phyloP scores from a whole-genome alignment of 768 basidiomycete genomes.

The Boletellus sp. region DNA sequence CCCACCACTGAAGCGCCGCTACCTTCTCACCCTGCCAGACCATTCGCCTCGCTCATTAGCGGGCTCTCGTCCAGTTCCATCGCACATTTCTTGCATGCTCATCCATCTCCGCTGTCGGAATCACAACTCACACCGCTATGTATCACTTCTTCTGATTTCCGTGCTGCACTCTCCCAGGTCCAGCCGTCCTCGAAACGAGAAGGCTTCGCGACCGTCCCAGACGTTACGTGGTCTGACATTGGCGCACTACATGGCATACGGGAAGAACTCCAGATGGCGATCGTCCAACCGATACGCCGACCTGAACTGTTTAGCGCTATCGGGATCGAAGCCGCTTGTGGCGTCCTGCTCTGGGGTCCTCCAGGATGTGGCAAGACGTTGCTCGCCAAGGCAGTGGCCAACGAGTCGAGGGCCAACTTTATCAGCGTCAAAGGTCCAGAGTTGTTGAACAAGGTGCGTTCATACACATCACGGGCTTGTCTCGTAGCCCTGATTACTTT shows the following conservation, averaged over 20 bases:
- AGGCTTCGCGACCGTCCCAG: slow-evolving; percentile 95
- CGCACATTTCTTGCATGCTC: slow-evolving; percentile 82
- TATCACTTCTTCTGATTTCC: slow-evolving; percentile 81
- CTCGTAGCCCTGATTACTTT: background rate
- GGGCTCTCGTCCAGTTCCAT: slow-evolving; percentile 65
- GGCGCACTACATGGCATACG: slow-evolving; percentile 85
- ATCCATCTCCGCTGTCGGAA: slow-evolving; percentile 75
- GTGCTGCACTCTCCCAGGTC: slow-evolving; percentile 74
- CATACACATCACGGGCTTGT: background rate
- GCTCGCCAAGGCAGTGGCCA: slow-evolving; percentile 97
- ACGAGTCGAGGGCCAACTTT: slow-evolving; percentile 93
- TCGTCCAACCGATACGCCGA: slow-evolving; percentile 89
- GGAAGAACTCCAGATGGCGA: slow-evolving; percentile 95
- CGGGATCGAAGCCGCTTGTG: slow-evolving; percentile 88
- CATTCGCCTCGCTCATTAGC: slow-evolving; percentile 36
- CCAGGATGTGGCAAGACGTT: slow-evolving; percentile 98
- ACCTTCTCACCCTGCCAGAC: slow-evolving; percentile 18
- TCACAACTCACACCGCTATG: slow-evolving; percentile 77
- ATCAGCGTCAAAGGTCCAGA: slow-evolving; percentile 98
- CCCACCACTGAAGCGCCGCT: slow-evolving; percentile 17
- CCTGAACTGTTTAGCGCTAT: slow-evolving; percentile 87
- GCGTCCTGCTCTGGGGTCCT: slow-evolving; percentile 97
- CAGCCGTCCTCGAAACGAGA: slow-evolving; percentile 97
- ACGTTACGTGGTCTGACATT: slow-evolving; percentile 92
- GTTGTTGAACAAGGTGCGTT: slow-evolving; percentile 84